Conservation (phyloP, 257 asterid species). For the Dorcoceras hygrometricum region DNA sequence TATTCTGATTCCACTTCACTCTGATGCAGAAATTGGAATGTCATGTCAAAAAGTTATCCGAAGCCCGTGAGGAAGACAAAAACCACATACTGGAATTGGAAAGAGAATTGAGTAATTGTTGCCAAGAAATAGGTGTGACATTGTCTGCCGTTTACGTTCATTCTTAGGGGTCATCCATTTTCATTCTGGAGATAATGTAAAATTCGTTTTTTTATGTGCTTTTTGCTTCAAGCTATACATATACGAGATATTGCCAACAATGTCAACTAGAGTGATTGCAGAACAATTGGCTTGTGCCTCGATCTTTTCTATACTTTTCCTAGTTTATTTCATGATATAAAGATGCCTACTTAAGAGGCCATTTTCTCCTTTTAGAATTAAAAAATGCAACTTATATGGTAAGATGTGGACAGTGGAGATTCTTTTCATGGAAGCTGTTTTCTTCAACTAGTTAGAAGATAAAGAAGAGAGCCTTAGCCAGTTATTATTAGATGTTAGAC, state of each 20-base stretch:
- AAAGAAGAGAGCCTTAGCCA: not conserved
- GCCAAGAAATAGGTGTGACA: conserved; percentile 80
- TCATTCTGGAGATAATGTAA: not conserved
- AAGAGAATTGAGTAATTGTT: conserved; percentile 73
- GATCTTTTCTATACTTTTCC: conserved; percentile 1
- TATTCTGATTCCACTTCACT: conserved; percentile 17
- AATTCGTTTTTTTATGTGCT: not conserved
- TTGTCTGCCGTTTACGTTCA: conserved; percentile 10
- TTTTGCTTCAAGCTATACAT: conserved; percentile 9
- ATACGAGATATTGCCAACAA: conserved; percentile 1
- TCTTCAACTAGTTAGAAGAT: not conserved
- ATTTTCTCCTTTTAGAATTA: not conserved
- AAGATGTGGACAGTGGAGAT: not conserved
- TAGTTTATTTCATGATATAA: not conserved
- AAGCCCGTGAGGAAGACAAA: conserved; percentile 66
- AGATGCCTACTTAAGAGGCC: not conserved
- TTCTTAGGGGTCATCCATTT: conserved; percentile 2
- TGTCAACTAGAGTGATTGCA: conserved; percentile 14
- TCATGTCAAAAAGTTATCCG: conserved; percentile 60
- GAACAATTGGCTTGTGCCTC: not conserved
- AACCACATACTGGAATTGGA: conserved; percentile 65
- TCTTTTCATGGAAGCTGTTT: not conserved
- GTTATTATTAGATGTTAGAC: conserved; percentile 15
- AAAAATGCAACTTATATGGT: not conserved
- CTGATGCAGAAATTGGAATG: conserved; percentile 64